Conservation (phyloP, 202 grass and related monocot species). For the Musa balbisiana region DNA sequence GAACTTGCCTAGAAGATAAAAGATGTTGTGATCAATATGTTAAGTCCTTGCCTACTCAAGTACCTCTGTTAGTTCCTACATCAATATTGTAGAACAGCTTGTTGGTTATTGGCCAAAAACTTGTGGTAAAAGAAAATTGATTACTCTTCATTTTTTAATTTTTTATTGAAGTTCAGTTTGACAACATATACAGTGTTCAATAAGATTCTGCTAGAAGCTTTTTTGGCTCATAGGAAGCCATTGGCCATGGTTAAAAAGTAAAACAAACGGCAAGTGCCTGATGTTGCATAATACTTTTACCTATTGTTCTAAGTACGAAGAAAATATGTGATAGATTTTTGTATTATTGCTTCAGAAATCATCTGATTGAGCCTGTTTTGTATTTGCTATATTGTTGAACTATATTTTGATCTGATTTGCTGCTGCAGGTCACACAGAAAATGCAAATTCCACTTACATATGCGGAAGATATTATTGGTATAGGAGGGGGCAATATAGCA, state of each 20-base stretch:
- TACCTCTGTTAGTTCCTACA: background rate
- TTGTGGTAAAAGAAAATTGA: no score
- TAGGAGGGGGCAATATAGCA: conserved; percentile 82
- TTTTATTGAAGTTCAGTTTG: no score
- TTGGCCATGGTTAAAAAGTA: no score
- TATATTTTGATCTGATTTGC: background rate
- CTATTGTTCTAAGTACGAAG: background rate
- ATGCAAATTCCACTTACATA: conserved; percentile 98
- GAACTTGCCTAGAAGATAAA: background rate
- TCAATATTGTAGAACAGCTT: no score
- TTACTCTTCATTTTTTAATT: no score
- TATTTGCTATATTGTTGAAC: background rate
- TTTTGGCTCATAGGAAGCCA: no score
- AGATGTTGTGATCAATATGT: background rate
- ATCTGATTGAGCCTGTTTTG: background rate
- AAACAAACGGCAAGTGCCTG: no score
- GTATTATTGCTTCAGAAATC: background rate
- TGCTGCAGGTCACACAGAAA: conserved; percentile 73
- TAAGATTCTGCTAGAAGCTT: no score
- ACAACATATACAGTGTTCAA: no score
- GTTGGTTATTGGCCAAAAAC: no score
- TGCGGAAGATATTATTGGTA: conserved; percentile 93
- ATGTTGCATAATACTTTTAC: no score
- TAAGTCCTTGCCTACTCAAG: background rate
- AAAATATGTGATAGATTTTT: background rate